phyloP scores from a whole-genome alignment of 176 grass and related monocot genomes.

The Elaeis guineensis region DNA sequence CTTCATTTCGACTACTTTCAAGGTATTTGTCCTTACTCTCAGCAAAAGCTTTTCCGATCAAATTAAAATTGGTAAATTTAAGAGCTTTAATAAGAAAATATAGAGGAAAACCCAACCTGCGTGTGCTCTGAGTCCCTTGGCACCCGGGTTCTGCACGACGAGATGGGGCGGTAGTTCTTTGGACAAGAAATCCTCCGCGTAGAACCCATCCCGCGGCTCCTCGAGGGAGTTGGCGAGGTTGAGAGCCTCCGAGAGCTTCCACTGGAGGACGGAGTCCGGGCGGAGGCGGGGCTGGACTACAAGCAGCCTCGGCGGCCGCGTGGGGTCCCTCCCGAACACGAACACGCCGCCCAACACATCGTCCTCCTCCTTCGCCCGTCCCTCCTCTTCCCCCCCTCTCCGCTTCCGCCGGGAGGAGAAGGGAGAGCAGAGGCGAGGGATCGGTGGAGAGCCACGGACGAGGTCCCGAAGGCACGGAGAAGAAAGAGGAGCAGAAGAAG shows the following conservation, averaged over 20 bases:
- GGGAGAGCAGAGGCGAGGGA: neutral
- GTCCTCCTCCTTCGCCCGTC: slow-evolving; percentile 29
- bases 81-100: neutral
- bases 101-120: slow-evolving; percentile 32
- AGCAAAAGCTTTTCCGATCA: no score
- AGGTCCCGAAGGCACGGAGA: slow-evolving; percentile 6
- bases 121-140: slow-evolving; percentile 42
- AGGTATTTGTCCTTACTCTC: no score
- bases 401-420: slow-evolving; percentile 16
- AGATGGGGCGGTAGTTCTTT: slow-evolving; percentile 55
- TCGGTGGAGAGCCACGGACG: slow-evolving; percentile 1
- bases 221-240: slow-evolving; percentile 90
- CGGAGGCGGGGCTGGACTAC: slow-evolving; percentile 85
- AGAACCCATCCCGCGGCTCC: slow-evolving; percentile 80
- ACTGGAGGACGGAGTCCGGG: slow-evolving; percentile 55
- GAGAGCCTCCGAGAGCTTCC: slow-evolving; percentile 83
- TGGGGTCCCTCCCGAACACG: slow-evolving; percentile 43
- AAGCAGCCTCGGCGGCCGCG: slow-evolving; percentile 52
- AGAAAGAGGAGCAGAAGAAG: slow-evolving; percentile 24
- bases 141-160: slow-evolving; percentile 74
- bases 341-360: slow-evolving; percentile 33
- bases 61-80: neutral
- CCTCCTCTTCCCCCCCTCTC: slow-evolving; percentile 30
- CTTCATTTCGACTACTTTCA: no score
- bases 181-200: slow-evolving; percentile 22